Percentiles rank a stretch among this genome's conserved stretches.
Evolutionary conservation across 2,329 filamentous ascomycete species (phyloP).

Genomic region (Penicillium corylophilum): DNA sequence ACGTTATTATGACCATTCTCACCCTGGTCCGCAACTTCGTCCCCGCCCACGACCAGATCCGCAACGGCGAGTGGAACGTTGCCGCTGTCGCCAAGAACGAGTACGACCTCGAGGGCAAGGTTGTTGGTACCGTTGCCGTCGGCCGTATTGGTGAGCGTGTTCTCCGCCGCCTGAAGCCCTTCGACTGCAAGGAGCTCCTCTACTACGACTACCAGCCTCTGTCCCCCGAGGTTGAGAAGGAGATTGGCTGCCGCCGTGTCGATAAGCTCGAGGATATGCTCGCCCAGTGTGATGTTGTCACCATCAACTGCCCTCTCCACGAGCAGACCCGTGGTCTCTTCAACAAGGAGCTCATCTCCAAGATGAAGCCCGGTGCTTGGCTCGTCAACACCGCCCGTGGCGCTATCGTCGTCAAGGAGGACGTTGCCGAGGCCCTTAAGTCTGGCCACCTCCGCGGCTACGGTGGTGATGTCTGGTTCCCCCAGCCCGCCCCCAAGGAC

Average conservation of each 20-base stretch:
- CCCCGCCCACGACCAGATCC: constrained; percentile 91
- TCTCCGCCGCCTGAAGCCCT: constrained; percentile 89
- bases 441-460: constrained; percentile 67
- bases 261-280: constrained; percentile 90
- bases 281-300: constrained; percentile 91
- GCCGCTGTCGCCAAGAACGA: constrained; percentile 97
- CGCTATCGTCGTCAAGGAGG: constrained; percentile 99
- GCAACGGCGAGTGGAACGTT: constrained; percentile 88
- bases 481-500: constrained; percentile 90
- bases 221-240: constrained; percentile 78
- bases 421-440: constrained; percentile 91
- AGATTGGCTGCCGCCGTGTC: constrained; percentile 92
- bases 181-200: constrained; percentile 98
- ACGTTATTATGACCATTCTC: constrained; percentile 99
- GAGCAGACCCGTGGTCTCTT: constrained; percentile 96
- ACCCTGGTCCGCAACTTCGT: constrained; percentile 96
- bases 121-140: constrained; percentile 94
- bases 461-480: constrained; percentile 72
- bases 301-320: constrained; percentile 99
- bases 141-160: constrained; percentile 98
- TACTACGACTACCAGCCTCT: constrained; percentile 99
- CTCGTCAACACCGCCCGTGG: constrained; percentile 98
- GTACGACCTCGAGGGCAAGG: constrained; percentile 95
- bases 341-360: constrained; percentile 96
- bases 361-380: constrained; percentile 99